These are phyloP conservation scores for Paramecium sonneborni DNA, from an alignment of 73 alveolate species.

Conservation along the genomic window DNA sequence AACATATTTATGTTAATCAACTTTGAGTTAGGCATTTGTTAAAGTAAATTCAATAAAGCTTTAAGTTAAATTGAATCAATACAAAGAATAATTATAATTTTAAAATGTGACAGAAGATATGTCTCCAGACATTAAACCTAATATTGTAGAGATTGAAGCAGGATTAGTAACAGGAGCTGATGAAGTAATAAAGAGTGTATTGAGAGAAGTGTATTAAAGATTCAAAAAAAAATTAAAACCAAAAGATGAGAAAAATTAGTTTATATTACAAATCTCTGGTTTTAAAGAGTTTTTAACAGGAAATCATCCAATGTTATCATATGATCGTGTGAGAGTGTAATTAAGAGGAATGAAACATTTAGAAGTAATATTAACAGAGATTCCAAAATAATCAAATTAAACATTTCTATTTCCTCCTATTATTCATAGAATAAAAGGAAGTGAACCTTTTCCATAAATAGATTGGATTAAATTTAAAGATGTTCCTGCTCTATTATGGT, in stretches of 20 bases:
- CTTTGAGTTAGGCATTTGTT: slow-evolving; percentile 83
- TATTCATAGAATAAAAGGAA: slow-evolving; percentile 8
- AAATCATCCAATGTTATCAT: slow-evolving; percentile 82
- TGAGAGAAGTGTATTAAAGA: slow-evolving; percentile 68
- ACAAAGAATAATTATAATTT: slow-evolving; percentile 30
- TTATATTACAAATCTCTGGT: slow-evolving; percentile 84
- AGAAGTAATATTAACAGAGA: slow-evolving; percentile 61
- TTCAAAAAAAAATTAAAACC: slow-evolving; percentile 69
- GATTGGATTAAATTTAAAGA: slow-evolving; percentile 52
- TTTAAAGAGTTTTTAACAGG: slow-evolving; percentile 87
- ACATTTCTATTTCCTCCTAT: slow-evolving; percentile 61
- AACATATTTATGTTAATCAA: slow-evolving; percentile 59
- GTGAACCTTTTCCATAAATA: neutral
- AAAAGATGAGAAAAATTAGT: slow-evolving; percentile 59
- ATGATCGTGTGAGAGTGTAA: slow-evolving; percentile 86
- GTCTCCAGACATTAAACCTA: slow-evolving; percentile 37
- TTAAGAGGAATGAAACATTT: slow-evolving; percentile 77
- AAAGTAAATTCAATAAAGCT: slow-evolving; percentile 73
- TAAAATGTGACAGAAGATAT: too few species aligned
- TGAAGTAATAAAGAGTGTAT: slow-evolving; percentile 82
- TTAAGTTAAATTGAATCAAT: slow-evolving; percentile 72
- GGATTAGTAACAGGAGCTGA: slow-evolving; percentile 74
- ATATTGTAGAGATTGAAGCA: slow-evolving; percentile 59
- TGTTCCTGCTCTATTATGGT: slow-evolving; percentile 66
- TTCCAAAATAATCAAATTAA: slow-evolving; percentile 40